Evolutionary conservation across 192 early-diverging fungal species (phyloP), one percentile per base, ranked within the genome.

Genomic region (Gryganskiella cystojenkinii): DNA sequence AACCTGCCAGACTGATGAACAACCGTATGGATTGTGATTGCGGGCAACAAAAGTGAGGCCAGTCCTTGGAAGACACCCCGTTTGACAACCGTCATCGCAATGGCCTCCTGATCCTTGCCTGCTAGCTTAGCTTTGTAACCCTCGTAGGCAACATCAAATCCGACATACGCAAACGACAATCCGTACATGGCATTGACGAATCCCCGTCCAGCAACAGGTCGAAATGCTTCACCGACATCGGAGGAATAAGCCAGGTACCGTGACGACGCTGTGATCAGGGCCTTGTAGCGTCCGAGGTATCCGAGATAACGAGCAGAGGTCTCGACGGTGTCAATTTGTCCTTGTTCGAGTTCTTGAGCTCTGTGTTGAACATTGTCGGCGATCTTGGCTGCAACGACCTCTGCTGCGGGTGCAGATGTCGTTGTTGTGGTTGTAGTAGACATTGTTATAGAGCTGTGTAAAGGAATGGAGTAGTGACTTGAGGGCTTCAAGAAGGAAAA

Each of bases 171-270:
- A 63, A 85, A 90, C 42, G 80, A 83, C 54, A 90, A 71, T 31
- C 82, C 89, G 63, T 90, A 90, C 31, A 87, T 86, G 31, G 88
- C 81, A 33, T 73, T 86, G 44, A 92, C 90, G 24, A 92, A 47
- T 8, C 59, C 2, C 10, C 66, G 81, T n/a, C 65, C 45, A 4
- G 88, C 86, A 28, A 92, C 79, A 49, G 90, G 90, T 15, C 90
- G 81, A 57, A 92, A 88, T 1, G 89, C 89, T 56, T 92, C 90
- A 37, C 90, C 90, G 22, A 92, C 84, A 65, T 92, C 89, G 27
- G 85, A 87, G n/a, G 88, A 89, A 70, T 90, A 92, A 20, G 90
- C 90, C 13, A 86, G 67, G 45, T 86, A 86, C 22, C 86, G 85
- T n/a, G 81, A 70, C 1, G 83, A 81, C 14, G 85, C 81, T 25